These are phyloP conservation scores for Lasiodiplodia gonubiensis DNA, from an alignment of 2,329 filamentous ascomycete species.

Conservation along the genomic window DNA sequence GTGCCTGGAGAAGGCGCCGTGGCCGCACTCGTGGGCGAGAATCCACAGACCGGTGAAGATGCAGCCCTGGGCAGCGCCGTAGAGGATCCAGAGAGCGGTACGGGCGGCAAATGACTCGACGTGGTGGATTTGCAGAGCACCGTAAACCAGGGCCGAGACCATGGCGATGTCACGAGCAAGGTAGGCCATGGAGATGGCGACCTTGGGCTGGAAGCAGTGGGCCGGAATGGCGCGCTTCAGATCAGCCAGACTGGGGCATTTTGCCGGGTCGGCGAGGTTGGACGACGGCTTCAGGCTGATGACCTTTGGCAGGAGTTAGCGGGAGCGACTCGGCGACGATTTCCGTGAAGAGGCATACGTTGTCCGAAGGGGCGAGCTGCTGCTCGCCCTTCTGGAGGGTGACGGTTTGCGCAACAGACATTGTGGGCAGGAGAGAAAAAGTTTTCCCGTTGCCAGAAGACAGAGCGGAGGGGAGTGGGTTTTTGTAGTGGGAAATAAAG, in stretches of 20 bases:
- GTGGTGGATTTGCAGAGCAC: slow-evolving; percentile 59
- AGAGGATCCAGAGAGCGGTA: slow-evolving; percentile 60
- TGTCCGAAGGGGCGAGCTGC: slow-evolving; percentile 2
- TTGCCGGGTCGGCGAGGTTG: slow-evolving; percentile 8
- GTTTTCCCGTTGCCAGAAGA: slow-evolving; percentile 1
- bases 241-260: slow-evolving; percentile 26
- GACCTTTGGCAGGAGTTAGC: slow-evolving; percentile 6
- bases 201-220: slow-evolving; percentile 66
- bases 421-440: slow-evolving; percentile 1
- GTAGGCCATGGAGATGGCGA: slow-evolving; percentile 51
- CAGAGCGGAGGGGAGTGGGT: not conserved
- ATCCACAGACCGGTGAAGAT: slow-evolving; percentile 74
- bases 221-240: slow-evolving; percentile 60
- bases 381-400: slow-evolving; percentile 21
- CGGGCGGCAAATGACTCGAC: slow-evolving; percentile 55
- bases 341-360: not conserved
- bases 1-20: slow-evolving; percentile 69
- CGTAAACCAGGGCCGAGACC: slow-evolving; percentile 56
- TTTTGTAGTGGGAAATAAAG: slow-evolving; percentile 3
- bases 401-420: slow-evolving; percentile 23
- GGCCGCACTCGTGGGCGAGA: slow-evolving; percentile 73
- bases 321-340: not conserved
- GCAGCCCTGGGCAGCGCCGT: slow-evolving; percentile 69
- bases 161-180: slow-evolving; percentile 62
- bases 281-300: slow-evolving; percentile 13